A percentile compares a stretch with the other conserved stretches of the same genome.
Conservation (phyloP, 345 rosid species). For the Leavenworthia alabamica region DNA sequence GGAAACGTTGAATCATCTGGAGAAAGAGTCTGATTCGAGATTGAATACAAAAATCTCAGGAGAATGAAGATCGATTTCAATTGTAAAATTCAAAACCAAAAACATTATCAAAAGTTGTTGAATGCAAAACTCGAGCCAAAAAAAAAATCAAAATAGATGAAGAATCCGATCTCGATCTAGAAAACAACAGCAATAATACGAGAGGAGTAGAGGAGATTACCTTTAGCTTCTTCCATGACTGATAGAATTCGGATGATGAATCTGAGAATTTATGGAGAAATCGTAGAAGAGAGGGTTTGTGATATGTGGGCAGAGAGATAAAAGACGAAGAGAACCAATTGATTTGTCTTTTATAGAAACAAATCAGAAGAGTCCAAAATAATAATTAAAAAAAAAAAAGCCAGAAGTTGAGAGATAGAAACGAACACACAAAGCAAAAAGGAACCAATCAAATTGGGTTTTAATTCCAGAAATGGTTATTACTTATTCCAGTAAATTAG, state of each 20-base stretch:
- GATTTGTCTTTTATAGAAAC: too few relatives aligned
- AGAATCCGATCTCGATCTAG: conserved; percentile 24
- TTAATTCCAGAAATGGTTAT: not conserved
- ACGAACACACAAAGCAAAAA: not conserved
- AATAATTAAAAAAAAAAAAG: too few relatives aligned
- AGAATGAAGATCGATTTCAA: too few relatives aligned
- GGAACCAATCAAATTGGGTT: too few relatives aligned
- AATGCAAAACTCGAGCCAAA: too few relatives aligned
- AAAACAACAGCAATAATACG: not conserved
- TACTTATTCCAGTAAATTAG: too few relatives aligned
- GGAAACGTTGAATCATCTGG: not conserved
- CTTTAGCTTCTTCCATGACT: conserved; percentile 26
- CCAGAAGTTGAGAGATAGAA: not conserved
- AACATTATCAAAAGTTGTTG: too few relatives aligned
- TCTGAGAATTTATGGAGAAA: not conserved
- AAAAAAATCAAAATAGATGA: too few relatives aligned
- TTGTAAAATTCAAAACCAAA: too few relatives aligned
- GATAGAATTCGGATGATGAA: too few relatives aligned
- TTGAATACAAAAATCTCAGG: too few relatives aligned
- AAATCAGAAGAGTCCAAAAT: too few relatives aligned
- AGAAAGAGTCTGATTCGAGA: not conserved
- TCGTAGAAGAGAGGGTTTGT: not conserved
- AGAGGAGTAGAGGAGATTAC: conserved; percentile 5
- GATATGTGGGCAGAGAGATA: conserved; percentile 1
- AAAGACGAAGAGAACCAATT: conserved; percentile 8